Conservation (phyloP, 208 protist species). For the Zelonia costaricensis region DNA sequence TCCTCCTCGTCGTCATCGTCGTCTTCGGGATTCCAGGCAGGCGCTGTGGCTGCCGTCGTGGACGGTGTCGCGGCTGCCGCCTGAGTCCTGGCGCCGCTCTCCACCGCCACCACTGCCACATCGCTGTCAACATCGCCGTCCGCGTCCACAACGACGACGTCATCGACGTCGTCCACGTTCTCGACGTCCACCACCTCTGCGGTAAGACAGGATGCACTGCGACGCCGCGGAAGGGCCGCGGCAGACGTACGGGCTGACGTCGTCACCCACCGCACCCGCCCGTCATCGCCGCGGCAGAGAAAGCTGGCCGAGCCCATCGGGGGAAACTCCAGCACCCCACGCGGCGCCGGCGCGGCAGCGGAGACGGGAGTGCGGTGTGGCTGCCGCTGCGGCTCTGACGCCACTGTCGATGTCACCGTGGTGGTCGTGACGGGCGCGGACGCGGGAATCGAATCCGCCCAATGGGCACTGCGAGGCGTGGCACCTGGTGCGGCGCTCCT, state of each 20-base stretch:
- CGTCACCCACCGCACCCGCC: slow-evolving; percentile 61
- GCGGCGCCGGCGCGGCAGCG: neutral
- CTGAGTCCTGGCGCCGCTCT: too few species aligned
- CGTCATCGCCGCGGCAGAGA: slow-evolving; percentile 67
- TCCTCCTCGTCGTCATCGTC: neutral
- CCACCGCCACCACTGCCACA: too few species aligned
- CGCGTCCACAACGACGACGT: neutral
- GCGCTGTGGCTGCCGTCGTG: too few species aligned
- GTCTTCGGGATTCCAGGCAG: neutral
- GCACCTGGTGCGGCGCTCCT: too few species aligned
- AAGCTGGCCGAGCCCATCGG: slow-evolving; percentile 29
- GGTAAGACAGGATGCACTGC: too few species aligned
- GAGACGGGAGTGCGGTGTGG: neutral
- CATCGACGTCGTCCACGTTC: neutral
- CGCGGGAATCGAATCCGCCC: too few species aligned
- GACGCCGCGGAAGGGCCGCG: too few species aligned
- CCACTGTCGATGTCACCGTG: neutral
- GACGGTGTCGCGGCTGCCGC: too few species aligned
- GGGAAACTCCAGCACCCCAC: slow-evolving; percentile 34
- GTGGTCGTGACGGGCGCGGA: too few species aligned
- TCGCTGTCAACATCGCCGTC: too few species aligned
- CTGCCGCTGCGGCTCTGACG: neutral
- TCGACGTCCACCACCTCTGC: neutral
- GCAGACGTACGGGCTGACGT: neutral
- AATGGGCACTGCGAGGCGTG: too few species aligned